Conservation (phyloP, 768 basidiomycete genomes). For the Xerocomus spinulosus region DNA sequence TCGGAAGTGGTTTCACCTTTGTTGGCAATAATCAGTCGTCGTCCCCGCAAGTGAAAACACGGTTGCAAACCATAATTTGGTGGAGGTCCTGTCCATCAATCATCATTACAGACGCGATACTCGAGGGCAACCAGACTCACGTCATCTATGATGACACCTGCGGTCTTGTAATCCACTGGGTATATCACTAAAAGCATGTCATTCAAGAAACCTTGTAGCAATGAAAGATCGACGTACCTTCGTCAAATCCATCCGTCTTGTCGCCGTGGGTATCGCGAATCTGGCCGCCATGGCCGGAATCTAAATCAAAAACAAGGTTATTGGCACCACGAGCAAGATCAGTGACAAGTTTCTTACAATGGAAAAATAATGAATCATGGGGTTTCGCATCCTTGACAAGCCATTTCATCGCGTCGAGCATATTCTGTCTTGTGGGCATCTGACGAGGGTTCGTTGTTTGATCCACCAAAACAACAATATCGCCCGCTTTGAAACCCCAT, state of each 20-base stretch:
- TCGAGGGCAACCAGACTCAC: conserved; percentile 34
- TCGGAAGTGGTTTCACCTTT: conserved; percentile 50
- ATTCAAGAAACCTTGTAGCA: neutral
- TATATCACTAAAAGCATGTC: conserved; percentile 58
- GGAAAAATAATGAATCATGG: conserved; percentile 75
- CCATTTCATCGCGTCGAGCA: conserved; percentile 58
- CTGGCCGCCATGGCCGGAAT: conserved; percentile 96
- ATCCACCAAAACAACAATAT: conserved; percentile 57
- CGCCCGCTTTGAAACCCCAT: conserved; percentile 47
- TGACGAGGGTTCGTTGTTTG: conserved; percentile 39
- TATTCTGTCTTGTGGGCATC: conserved; percentile 50
- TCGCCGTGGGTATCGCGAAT: conserved; percentile 73
- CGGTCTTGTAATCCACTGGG: conserved; percentile 77
- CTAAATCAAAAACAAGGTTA: conserved; percentile 31
- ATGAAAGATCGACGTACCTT: conserved; percentile 42
- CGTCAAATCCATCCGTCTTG: conserved; percentile 75
- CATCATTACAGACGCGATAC: neutral
- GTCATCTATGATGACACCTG: conserved; percentile 78
- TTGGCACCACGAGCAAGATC: neutral
- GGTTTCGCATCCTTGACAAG: conserved; percentile 63
- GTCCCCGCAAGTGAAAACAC: neutral
- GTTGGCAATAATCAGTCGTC: conserved; percentile 1
- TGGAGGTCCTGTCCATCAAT: conserved; percentile 34
- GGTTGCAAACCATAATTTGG: conserved; percentile 34
- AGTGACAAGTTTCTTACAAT: conserved; percentile 38